Evolutionary conservation across 371 early-diverging fungal species (phyloP).

Genomic region (Catenaria anguillulae): DNA sequence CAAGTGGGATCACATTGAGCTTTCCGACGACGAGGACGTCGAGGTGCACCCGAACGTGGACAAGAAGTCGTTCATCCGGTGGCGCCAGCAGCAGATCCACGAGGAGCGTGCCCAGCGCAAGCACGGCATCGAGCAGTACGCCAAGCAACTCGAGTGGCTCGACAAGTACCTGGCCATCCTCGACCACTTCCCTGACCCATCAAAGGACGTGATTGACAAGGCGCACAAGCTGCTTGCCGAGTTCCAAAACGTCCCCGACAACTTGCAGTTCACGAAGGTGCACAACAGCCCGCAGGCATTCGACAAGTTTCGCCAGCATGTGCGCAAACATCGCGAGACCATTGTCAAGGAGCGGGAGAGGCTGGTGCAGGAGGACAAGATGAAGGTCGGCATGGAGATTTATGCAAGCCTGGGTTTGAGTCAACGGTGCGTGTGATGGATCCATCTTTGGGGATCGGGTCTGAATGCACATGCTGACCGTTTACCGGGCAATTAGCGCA

Average conservation of each 20-base stretch:
- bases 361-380: slow-evolving; percentile 43
- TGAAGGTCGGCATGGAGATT: slow-evolving; percentile 65
- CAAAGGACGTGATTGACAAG: slow-evolving; percentile 14
- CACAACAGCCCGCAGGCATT: slow-evolving; percentile 16
- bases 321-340: slow-evolving; percentile 18
- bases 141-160: slow-evolving; percentile 40
- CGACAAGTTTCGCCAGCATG: slow-evolving; percentile 16
- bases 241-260: slow-evolving; percentile 1
- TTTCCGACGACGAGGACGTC: slow-evolving; percentile 92
- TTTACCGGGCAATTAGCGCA: slow-evolving; percentile 11
- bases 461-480: no score
- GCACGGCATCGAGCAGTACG: slow-evolving; percentile 48
- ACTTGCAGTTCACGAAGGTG: background rate
- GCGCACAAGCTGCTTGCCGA: background rate
- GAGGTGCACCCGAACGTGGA: slow-evolving; percentile 93
- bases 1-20: slow-evolving; percentile 92
- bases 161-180: slow-evolving; percentile 32
- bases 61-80: slow-evolving; percentile 80
- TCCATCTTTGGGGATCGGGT: background rate
- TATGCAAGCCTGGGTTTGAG: slow-evolving; percentile 53
- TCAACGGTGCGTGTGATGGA: slow-evolving; percentile 37
- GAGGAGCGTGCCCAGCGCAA: slow-evolving; percentile 69
- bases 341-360: slow-evolving; percentile 34
- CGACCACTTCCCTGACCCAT: slow-evolving; percentile 14
- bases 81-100: slow-evolving; percentile 82